A percentile compares a stretch with the other conserved stretches of the same genome.
Conservation (phyloP, 352 stramenopile genomes). For the Elongisporangium prolatum region DNA sequence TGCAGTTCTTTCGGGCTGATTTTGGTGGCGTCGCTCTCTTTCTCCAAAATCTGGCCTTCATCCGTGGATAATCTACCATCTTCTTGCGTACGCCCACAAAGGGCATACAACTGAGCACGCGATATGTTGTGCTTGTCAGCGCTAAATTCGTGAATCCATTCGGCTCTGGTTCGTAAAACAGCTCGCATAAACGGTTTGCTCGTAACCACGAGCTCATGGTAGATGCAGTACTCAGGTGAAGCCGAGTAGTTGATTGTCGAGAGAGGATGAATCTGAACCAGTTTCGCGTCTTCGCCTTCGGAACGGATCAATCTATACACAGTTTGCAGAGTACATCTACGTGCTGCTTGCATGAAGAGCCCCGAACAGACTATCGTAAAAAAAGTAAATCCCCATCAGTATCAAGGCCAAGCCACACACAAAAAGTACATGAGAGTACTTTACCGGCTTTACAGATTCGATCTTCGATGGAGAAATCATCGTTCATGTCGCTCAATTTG, state of each 20-base stretch:
- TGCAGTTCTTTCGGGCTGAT: slow-evolving; percentile 2
- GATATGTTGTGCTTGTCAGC: slow-evolving; percentile 25
- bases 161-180: slow-evolving; percentile 36
- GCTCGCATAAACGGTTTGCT: slow-evolving; percentile 69
- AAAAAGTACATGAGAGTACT: too few species aligned
- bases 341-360: slow-evolving; percentile 63
- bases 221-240: slow-evolving; percentile 54
- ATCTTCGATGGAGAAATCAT: slow-evolving; percentile 16
- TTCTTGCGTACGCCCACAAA: slow-evolving; percentile 36
- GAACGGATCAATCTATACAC: slow-evolving; percentile 40
- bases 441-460: slow-evolving; percentile 30
- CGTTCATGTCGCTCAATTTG: neutral
- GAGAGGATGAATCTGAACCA: slow-evolving; percentile 69
- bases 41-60: neutral
- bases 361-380: slow-evolving; percentile 40
- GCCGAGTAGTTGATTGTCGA: slow-evolving; percentile 42
- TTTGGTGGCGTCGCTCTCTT: slow-evolving; percentile 1
- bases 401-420: too few species aligned
- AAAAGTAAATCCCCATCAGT: neutral
- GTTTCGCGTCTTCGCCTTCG: slow-evolving; percentile 20
- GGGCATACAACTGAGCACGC: slow-evolving; percentile 28
- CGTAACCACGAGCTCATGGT: slow-evolving; percentile 69
- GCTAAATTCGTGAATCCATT: slow-evolving; percentile 48
- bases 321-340: slow-evolving; percentile 51
- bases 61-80: slow-evolving; percentile 1